phyloP scores from a whole-genome alignment of 805 yeast genomes.

The Wickerhamiella spandovensis region DNA sequence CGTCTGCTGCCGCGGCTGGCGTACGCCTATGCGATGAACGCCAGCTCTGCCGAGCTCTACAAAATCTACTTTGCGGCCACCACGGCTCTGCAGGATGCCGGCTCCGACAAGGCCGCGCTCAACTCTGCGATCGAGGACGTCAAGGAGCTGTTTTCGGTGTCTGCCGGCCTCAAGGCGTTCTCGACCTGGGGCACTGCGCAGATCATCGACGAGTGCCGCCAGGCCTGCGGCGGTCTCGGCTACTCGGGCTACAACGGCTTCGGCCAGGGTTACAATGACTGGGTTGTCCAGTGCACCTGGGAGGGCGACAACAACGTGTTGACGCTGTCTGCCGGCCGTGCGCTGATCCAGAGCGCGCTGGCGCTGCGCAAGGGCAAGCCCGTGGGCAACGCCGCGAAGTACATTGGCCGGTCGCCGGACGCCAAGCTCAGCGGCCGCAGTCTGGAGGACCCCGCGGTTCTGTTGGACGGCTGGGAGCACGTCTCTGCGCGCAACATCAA shows the following conservation, averaged over 20 bases:
- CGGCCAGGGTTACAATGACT: constrained; percentile 71
- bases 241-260: constrained; percentile 74
- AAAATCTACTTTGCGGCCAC: constrained; percentile 36
- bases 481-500: constrained; percentile 23
- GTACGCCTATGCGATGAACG: constrained; percentile 53
- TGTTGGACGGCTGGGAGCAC: constrained; percentile 26
- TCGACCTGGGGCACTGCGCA: constrained; percentile 67
- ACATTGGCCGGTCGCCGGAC: constrained; percentile 23
- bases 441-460: constrained; percentile 17
- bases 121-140: constrained; percentile 39
- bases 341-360: constrained; percentile 38
- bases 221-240: constrained; percentile 86
- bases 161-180: constrained; percentile 71
- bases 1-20: constrained; percentile 72
- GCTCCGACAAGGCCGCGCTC: constrained; percentile 27
- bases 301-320: constrained; percentile 84
- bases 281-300: constrained; percentile 93
- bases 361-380: constrained; percentile 28
- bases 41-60: constrained; percentile 50
- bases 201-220: constrained; percentile 71
- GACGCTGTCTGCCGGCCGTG: constrained; percentile 65
- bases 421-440: constrained; percentile 16
- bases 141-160: constrained; percentile 61
- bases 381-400: constrained; percentile 32
- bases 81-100: constrained; percentile 30